Evolutionary conservation across 495 filamentous ascomycete genomes (phyloP).

Genomic region (Polyplosphaeria fusca): DNA sequence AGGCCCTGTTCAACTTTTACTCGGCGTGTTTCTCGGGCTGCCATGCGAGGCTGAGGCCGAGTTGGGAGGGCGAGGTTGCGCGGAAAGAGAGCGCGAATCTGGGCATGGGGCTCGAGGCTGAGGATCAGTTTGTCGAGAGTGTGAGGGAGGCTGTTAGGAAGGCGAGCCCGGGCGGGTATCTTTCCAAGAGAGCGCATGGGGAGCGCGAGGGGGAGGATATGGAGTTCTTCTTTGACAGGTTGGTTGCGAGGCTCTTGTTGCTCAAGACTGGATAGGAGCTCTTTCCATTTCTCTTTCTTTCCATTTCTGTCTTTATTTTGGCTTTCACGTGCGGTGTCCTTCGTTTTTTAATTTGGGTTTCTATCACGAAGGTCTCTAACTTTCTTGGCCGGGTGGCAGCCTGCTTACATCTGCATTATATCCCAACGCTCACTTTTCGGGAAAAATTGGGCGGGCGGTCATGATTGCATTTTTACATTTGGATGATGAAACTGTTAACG

Average conservation of each 20-base stretch:
- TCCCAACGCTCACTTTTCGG: no score
- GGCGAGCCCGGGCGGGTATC: slow-evolving; percentile 18
- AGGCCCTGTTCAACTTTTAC: slow-evolving; percentile 24
- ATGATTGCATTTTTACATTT: no score
- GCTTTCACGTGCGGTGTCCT: no score
- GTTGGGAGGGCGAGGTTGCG: slow-evolving; percentile 27
- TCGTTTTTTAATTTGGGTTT: no score
- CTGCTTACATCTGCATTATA: no score
- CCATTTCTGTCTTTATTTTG: not conserved
- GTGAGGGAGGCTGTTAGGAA: slow-evolving; percentile 23
- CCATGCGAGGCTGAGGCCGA: slow-evolving; percentile 19
- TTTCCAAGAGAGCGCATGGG: slow-evolving; percentile 11
- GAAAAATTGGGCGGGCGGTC: no score
- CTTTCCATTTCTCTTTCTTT: not conserved
- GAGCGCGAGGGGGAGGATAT: slow-evolving; percentile 22
- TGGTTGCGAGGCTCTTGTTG: slow-evolving; percentile 30
- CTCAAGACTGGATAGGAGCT: not conserved
- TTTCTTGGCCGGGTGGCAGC: no score
- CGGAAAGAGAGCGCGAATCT: no score
- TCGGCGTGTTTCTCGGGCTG: slow-evolving; percentile 30
- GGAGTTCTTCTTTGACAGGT: slow-evolving; percentile 32
- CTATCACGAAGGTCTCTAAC: no score
- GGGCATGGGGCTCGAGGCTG: not conserved
- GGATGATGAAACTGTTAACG: no score
- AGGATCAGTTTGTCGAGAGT: slow-evolving; percentile 25